Percentiles rank a stretch among this genome's conserved stretches.
Evolutionary conservation across 495 filamentous ascomycete species (phyloP).

Genomic region (Penicillium pancosmium): DNA sequence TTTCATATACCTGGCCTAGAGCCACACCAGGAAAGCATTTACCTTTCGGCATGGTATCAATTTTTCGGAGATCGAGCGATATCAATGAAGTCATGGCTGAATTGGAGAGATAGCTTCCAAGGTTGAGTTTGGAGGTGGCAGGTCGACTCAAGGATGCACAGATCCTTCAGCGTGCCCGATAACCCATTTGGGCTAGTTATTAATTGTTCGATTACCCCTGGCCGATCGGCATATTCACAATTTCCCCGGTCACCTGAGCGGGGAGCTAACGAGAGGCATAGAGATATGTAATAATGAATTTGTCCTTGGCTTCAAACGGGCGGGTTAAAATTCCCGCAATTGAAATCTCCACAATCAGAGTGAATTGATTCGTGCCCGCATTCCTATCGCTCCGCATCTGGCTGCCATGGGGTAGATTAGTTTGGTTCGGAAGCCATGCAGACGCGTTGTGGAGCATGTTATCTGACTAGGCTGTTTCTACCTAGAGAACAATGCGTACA

Average conservation of each 20-base stretch:
- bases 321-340: not conserved
- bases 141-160: not conserved
- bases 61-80: not conserved
- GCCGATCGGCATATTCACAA: not conserved
- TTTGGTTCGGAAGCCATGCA: not conserved
- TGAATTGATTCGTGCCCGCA: constrained; percentile 25
- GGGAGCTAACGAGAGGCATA: not conserved
- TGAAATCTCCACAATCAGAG: not conserved
- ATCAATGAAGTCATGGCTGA: not conserved
- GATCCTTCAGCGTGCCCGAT: not conserved
- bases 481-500: not conserved
- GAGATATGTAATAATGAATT: not conserved
- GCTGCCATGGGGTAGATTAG: not conserved
- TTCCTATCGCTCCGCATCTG: constrained; percentile 7
- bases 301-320: not conserved
- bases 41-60: not conserved
- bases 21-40: not conserved
- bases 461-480: not conserved
- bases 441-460: not conserved
- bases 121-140: not conserved
- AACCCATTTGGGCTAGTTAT: not conserved
- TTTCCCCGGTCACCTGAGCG: constrained; percentile 20
- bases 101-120: not conserved
- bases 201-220: constrained; percentile 1
- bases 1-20: too few species aligned